A percentile compares a stretch with the other conserved stretches of the same genome.
These are phyloP conservation scores for Albifimbria verrucaria DNA, from an alignment of 2,329 filamentous ascomycete genomes.

Conservation along the genomic window DNA sequence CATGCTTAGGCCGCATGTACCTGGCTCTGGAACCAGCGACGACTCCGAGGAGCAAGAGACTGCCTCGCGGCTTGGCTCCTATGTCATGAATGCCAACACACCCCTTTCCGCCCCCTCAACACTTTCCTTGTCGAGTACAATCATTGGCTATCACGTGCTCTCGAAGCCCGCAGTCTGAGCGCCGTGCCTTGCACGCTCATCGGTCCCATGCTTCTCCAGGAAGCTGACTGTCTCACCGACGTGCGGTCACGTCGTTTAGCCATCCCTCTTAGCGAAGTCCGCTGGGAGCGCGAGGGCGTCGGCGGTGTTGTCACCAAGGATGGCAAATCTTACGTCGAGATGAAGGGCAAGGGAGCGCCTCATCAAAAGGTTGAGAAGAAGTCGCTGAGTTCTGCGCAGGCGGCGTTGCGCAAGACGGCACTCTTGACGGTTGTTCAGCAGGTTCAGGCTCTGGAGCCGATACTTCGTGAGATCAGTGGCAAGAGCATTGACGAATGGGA, in stretches of 20 bases:
- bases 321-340: conserved; percentile 57
- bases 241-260: conserved; percentile 74
- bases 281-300: conserved; percentile 79
- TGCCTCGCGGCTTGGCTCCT: conserved; percentile 71
- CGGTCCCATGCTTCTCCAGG: conserved; percentile 74
- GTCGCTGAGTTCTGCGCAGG: conserved; percentile 63
- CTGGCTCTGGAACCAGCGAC: conserved; percentile 37
- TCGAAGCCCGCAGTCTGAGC: conserved; percentile 68
- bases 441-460: conserved; percentile 80
- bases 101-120: conserved; percentile 78
- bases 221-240: conserved; percentile 67
- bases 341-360: conserved; percentile 42
- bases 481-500: conserved; percentile 94
- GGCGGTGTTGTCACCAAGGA: conserved; percentile 60
- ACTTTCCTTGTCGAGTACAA: conserved; percentile 82
- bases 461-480: conserved; percentile 76
- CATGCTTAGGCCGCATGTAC: conserved; percentile 76
- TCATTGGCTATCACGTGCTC: conserved; percentile 71
- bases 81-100: conserved; percentile 77
- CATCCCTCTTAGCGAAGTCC: conserved; percentile 79
- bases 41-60: conserved; percentile 57
- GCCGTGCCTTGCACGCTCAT: conserved; percentile 77
- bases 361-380: conserved; percentile 39
- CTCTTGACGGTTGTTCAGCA: conserved; percentile 76
- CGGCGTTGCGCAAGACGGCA: conserved; percentile 74